Conservation (phyloP, 306 rosid species). For the Acmispon strigosus region DNA sequence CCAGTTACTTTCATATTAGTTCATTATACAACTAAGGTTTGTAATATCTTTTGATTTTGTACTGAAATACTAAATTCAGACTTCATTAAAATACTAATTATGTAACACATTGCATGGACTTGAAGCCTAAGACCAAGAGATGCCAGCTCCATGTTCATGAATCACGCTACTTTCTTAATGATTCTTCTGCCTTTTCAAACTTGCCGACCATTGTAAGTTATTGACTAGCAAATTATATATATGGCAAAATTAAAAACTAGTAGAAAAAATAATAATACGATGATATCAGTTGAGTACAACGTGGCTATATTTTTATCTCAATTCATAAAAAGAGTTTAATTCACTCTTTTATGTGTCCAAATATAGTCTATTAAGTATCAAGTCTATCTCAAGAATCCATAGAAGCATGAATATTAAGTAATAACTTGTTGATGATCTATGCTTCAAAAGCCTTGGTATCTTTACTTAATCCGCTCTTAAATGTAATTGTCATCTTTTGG, state of each 20-base stretch:
- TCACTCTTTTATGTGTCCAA: too few species aligned
- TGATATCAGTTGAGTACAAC: too few species aligned
- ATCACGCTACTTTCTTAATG: background rate
- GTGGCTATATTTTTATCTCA: too few species aligned
- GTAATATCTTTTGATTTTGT: too few species aligned
- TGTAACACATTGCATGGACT: background rate
- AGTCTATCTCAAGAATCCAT: too few species aligned
- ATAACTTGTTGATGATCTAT: background rate
- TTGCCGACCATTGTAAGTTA: slow-evolving; percentile 4
- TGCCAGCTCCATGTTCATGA: background rate
- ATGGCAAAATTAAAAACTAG: background rate
- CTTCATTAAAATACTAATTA: background rate
- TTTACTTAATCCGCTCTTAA: background rate
- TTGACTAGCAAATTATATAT: background rate
- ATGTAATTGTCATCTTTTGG: background rate
- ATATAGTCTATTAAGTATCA: too few species aligned
- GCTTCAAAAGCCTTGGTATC: background rate
- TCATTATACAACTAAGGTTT: too few species aligned
- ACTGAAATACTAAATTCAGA: background rate
- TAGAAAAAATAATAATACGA: too few species aligned
- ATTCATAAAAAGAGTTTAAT: too few species aligned
- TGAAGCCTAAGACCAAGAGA: background rate
- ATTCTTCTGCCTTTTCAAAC: background rate
- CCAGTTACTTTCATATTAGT: too few species aligned
- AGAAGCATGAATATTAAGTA: too few species aligned